Percentiles rank a stretch among this genome's conserved stretches.
Evolutionary conservation across 2,329 filamentous ascomycete genomes (phyloP).

Genomic region (Aspergillus intermedius): DNA sequence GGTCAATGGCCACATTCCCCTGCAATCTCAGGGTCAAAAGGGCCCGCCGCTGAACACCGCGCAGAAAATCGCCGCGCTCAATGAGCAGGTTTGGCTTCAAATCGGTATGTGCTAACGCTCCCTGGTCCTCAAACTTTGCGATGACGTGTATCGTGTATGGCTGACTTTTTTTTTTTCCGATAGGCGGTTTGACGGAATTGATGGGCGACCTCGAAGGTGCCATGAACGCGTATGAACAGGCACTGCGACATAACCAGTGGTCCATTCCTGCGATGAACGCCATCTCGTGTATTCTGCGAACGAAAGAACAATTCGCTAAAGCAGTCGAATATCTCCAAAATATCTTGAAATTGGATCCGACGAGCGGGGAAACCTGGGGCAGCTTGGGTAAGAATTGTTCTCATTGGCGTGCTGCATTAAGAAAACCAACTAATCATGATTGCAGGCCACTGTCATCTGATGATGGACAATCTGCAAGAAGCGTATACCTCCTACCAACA

Average conservation of each 20-base stretch:
- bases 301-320: slow-evolving; percentile 86
- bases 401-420: background rate
- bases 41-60: slow-evolving; percentile 58
- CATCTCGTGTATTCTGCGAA: slow-evolving; percentile 84
- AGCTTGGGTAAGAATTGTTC: slow-evolving; percentile 63
- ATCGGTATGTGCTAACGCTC: slow-evolving; percentile 59
- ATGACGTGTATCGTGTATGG: background rate
- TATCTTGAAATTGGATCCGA: slow-evolving; percentile 80
- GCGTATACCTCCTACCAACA: slow-evolving; percentile 96
- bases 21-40: slow-evolving; percentile 46
- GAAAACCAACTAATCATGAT: slow-evolving; percentile 8
- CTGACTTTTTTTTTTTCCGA: slow-evolving; percentile 11
- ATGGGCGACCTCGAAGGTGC: slow-evolving; percentile 85
- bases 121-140: background rate
- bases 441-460: slow-evolving; percentile 90
- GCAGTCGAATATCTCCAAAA: slow-evolving; percentile 88
- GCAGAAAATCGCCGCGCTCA: slow-evolving; percentile 69
- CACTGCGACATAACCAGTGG: slow-evolving; percentile 77
- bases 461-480: slow-evolving; percentile 97
- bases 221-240: slow-evolving; percentile 83
- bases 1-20: slow-evolving; percentile 51
- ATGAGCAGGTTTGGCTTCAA: slow-evolving; percentile 86
- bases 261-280: slow-evolving; percentile 90
- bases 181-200: slow-evolving; percentile 79
- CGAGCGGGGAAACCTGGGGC: slow-evolving; percentile 94